Evolutionary conservation across 129 eudicot genomes (phyloP), one percentile per base, ranked within the genome.

Genomic region (Apium graveolens): DNA sequence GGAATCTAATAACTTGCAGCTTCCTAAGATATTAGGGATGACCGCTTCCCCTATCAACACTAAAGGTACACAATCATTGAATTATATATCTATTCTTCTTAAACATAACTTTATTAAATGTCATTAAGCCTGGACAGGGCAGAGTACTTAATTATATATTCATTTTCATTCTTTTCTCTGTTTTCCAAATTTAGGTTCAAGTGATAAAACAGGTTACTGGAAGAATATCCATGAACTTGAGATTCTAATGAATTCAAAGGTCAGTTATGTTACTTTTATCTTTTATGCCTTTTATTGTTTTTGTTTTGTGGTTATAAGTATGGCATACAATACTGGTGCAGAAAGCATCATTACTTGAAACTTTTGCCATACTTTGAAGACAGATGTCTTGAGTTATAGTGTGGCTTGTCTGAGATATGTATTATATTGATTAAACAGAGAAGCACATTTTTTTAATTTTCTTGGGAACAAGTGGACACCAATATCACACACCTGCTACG

Each of bases 1-100:
- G 75, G 73, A 14, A 18, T 49, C 74, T 27, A 80, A 78, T 62
- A 62, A 32, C 55, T 35, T 74, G 44, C 82, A 81, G 42, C 91
- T 86, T 81, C 99, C 99, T 38, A 86, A 93, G 86, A 83, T 96
- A 81, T 89, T 96, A 49, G 99, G 99, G 66, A 90, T 92, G 97
- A 96, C 99, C n/a, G 99, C 99, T 73, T 92, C 97, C 34, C 99
- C 93, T 53, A 85, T 96, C 32, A 90, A 96, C 84, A 88, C 97
- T n/a, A 96, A 92, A 92, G 97, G 95, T 86, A 43, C 76, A 55
- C 74, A 79, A 62, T 34, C n/a, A 24, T 8, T 78, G 49, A 41
- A 18, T 26, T 42, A 5, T 42, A 41, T 62, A 14, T 66, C 13
- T 65, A 0, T 65, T 12, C 11, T 10, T 37, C 41, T 31, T 68